Base-by-base conservation (phyloP, 2,329 filamentous ascomycete species). In the Penicillium polonicum region DNA sequence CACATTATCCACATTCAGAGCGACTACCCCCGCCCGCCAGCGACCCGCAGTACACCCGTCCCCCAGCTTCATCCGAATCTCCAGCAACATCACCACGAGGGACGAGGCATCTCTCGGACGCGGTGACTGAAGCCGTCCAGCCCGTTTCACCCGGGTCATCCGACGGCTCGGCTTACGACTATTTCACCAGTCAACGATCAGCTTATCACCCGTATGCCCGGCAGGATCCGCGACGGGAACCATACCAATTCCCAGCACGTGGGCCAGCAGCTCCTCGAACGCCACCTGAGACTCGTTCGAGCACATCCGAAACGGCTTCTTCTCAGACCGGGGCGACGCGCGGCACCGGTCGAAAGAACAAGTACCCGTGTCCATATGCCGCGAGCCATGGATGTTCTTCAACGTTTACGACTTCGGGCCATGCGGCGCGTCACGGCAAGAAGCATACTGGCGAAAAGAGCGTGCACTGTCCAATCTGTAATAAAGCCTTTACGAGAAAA, bases 381-480 rank as follows among this genome's bases (percentile, higher is more conserved):
- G 80, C 82, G 63, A 79, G 82, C 51, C 84, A 81, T 69, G 77
- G 79, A 52, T 88, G 85, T 76, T 76, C 74, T 50, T 83, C 86
- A 59, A 86, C 81, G 48, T 88, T 88, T 72, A 88, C 85, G 52
- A 88, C 85, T 5, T 88, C 85, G 0, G 85, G 85, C 50, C 85
- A 88, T 66, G 85, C 85, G 7, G 85, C 85, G n/a, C 82, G 85
- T 21, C 85, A 88, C 65, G 85, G 85, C 29, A 88, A 88, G 74
- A 87, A 87, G 73, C 85, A 88, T 74, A 88, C 85, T 0, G 85
- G 85, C 55, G 85, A 87, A 73, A 88, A 88, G 71, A 85, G 86
- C 59, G 84, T 86, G n/a, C 81, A 84, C 66, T 88, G 85, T 68
- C 85, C 85, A 0, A 83, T 87, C 60, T 88, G 85, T 77, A 83